Base-by-base conservation (phyloP, 257 asterid genomes). In the Solanum corneliomulleri region DNA sequence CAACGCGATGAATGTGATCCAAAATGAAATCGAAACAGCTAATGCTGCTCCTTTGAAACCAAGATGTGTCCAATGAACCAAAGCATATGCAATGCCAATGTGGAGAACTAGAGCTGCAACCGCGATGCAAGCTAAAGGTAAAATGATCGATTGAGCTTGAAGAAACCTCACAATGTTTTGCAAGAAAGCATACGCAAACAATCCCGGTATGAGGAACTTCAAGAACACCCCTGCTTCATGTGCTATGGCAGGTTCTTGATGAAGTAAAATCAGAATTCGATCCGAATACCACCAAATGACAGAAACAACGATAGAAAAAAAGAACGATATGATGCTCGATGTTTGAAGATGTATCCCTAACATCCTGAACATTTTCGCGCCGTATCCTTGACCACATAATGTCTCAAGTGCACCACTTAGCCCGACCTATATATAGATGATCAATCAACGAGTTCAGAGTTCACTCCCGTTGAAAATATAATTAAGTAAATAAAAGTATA, bases 371-470 rank as follows among this genome's bases (percentile, higher is more conserved):
- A 87, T 47, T 84, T 89, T 92, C 14, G 98, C 98, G 6, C 99
- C 98, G 8, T 87, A 95, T 86, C 96, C 96, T 92, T 96, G 98
- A 31, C 99, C 98, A 11, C 98, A 95, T 66, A 94, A 85, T 20
- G 97, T 94, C 92, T 95, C 98, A 9, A 95, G 95, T n/a, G 96
- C 96, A 72, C 96, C 98, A 69, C 97, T 94, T 86, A 92, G 86
- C 15, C 98, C 98, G 9, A 93, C 88, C 98, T 96, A 88, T 13
- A 68, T 20, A 77, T 77, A 25, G 25, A 70, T 70, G 37, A 27
- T 27, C 18, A 62, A 62, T 29, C n/a, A 21, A 70, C 6, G 3
- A 31, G 25, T 68, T 68, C 23, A 68, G 3, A 68, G 74, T 31
- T 66, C 74, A 64, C 16, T 23, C n/a, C 4, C 14, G 8, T 23